Evolutionary conservation across 2,329 filamentous ascomycete genomes (phyloP).

Genomic region (Mycosphaerella sp.): DNA sequence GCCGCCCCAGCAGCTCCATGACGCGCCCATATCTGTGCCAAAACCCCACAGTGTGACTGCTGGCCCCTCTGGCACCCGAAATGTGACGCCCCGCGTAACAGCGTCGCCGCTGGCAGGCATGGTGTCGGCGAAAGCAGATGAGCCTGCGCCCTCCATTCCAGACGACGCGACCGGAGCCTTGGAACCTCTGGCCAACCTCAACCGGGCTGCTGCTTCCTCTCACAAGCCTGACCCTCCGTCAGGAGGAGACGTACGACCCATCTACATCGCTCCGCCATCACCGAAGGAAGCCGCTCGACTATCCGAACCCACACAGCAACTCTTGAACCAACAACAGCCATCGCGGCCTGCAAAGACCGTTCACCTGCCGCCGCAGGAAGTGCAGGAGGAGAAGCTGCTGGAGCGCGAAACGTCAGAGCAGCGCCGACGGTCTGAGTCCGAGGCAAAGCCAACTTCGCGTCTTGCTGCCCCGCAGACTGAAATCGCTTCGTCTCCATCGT

Average conservation of each 20-base stretch:
- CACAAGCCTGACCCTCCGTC: slow-evolving; percentile 7
- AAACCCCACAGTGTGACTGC: slow-evolving; percentile 21
- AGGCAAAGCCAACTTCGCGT: slow-evolving; percentile 29
- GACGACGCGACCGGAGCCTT: slow-evolving; percentile 9
- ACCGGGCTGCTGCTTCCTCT: not conserved
- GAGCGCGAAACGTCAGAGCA: slow-evolving; percentile 38
- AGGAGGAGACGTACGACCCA: slow-evolving; percentile 18
- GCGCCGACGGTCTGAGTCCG: slow-evolving; percentile 37
- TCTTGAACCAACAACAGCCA: slow-evolving; percentile 23
- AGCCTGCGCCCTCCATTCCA: slow-evolving; percentile 10
- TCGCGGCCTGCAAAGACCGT: slow-evolving; percentile 35
- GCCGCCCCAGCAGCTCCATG: slow-evolving; percentile 27
- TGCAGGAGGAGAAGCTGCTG: slow-evolving; percentile 44
- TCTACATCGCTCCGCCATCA: slow-evolving; percentile 23
- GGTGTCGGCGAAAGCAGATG: slow-evolving; percentile 3
- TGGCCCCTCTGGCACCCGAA: slow-evolving; percentile 10
- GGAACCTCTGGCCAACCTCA: not conserved
- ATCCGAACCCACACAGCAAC: slow-evolving; percentile 21
- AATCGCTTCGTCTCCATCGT: slow-evolving; percentile 49
- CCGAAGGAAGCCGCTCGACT: slow-evolving; percentile 28
- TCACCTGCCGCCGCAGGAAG: slow-evolving; percentile 47
- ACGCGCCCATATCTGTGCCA: slow-evolving; percentile 26
- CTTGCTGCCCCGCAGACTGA: slow-evolving; percentile 21
- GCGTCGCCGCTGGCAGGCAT: slow-evolving; percentile 19
- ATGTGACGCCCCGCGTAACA: slow-evolving; percentile 11